These are phyloP conservation scores for Madurella fahalii DNA, from an alignment of 2,329 filamentous ascomycete genomes.

Conservation along the genomic window DNA sequence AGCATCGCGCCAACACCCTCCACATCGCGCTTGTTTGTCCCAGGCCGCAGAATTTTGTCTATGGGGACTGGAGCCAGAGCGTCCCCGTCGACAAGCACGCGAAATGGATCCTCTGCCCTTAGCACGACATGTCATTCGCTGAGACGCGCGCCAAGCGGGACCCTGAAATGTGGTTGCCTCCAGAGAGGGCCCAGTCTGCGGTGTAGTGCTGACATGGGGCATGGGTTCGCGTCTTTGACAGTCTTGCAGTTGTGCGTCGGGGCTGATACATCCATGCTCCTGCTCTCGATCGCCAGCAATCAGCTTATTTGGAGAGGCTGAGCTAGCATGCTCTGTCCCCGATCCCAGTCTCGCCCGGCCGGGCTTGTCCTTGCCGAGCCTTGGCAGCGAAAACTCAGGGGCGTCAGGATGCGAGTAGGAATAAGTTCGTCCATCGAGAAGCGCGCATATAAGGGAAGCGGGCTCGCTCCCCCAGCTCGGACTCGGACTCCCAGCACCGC, in stretches of 20 bases:
- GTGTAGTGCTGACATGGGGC: background rate
- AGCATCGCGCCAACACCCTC: no score
- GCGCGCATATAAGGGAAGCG: no score
- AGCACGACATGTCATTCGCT: no score
- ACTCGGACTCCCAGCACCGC: background rate
- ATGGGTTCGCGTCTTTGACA: no score
- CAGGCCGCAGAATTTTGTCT: no score
- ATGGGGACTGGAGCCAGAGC: no score
- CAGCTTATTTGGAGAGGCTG: background rate
- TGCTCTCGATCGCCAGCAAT: background rate
- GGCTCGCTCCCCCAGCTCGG: no score
- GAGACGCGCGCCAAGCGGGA: no score
- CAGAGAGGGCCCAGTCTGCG: background rate
- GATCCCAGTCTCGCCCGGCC: background rate
- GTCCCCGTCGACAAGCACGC: no score
- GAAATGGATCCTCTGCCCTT: no score
- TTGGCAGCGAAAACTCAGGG: background rate
- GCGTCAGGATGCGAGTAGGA: background rate
- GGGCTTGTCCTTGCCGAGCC: background rate
- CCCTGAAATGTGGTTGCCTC: constrained; percentile 7
- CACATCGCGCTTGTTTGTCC: no score
- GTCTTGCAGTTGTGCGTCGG: background rate
- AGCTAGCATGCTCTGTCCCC: background rate
- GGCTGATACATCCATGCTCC: background rate
- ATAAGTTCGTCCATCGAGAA: no score